Percentiles rank a stretch among this genome's conserved stretches.
Conservation (phyloP, 306 rosid genomes). For the Fragaria iinumae region DNA sequence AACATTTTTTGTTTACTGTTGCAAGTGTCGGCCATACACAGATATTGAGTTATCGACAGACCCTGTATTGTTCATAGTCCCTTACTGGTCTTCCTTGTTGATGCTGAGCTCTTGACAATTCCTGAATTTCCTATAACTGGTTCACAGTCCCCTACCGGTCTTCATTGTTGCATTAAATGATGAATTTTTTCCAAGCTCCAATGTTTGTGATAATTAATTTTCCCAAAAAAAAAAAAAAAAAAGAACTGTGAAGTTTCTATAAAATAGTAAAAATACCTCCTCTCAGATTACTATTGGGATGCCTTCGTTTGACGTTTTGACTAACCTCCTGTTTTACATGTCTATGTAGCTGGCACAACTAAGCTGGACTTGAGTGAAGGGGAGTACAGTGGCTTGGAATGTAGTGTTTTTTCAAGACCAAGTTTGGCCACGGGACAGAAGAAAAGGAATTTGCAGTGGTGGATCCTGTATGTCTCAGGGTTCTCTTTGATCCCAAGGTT, state of each 20-base stretch:
- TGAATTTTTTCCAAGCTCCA: neutral
- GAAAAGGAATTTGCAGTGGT: neutral
- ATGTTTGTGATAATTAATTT: neutral
- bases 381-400: neutral
- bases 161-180: neutral
- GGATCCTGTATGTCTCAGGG: neutral
- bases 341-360: neutral
- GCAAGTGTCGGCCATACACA: neutral
- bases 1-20: too few species aligned
- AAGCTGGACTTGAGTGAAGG: neutral
- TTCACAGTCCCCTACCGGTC: neutral
- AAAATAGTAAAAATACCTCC: neutral
- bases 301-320: neutral
- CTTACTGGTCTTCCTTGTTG: neutral
- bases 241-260: neutral
- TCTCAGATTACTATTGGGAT: neutral
- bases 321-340: neutral
- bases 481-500: constrained; percentile 1
- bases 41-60: neutral
- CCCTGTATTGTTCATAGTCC: neutral
- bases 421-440: neutral
- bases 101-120: neutral
- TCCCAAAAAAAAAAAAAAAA: neutral
- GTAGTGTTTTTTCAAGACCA: neutral
- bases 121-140: neutral